These are phyloP conservation scores for Apophysomyces ossiformis DNA, from an alignment of 371 early-diverging fungal genomes.

Conservation along the genomic window DNA sequence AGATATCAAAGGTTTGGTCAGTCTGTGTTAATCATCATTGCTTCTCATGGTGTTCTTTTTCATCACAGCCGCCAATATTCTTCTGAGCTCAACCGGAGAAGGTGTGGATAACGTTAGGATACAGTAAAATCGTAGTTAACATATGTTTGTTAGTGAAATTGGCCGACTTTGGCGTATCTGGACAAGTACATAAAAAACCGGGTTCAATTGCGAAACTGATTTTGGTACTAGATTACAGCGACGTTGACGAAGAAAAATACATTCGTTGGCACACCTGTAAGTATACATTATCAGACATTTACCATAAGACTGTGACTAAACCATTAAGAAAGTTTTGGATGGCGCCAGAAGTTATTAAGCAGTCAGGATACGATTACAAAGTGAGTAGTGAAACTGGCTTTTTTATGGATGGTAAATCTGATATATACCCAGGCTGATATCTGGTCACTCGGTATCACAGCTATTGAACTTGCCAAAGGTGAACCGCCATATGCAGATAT, in stretches of 20 bases:
- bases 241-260: slow-evolving; percentile 95
- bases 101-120: slow-evolving; percentile 29
- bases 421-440: slow-evolving; percentile 80
- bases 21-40: slow-evolving; percentile 3
- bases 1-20: slow-evolving; percentile 77
- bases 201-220: neutral
- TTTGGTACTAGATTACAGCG: slow-evolving; percentile 72
- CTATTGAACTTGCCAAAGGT: slow-evolving; percentile 95
- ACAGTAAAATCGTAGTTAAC: neutral
- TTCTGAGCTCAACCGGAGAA: slow-evolving; percentile 79
- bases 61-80: slow-evolving; percentile 78
- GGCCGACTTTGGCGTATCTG: slow-evolving; percentile 98
- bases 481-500: slow-evolving; percentile 92
- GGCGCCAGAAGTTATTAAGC: slow-evolving; percentile 98
- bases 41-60: neutral
- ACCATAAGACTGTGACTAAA: neutral
- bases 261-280: slow-evolving; percentile 98
- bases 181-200: slow-evolving; percentile 62
- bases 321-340: slow-evolving; percentile 80
- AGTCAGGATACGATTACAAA: slow-evolving; percentile 94
- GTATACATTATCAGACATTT: slow-evolving; percentile 12
- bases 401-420: neutral
- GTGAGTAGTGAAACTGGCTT: slow-evolving; percentile 19
- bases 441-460: slow-evolving; percentile 99
- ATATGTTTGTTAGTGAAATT: slow-evolving; percentile 73